Evolutionary conservation across 768 basidiomycete genomes (phyloP).

Genomic region (Leucogyrophana mollusca): DNA sequence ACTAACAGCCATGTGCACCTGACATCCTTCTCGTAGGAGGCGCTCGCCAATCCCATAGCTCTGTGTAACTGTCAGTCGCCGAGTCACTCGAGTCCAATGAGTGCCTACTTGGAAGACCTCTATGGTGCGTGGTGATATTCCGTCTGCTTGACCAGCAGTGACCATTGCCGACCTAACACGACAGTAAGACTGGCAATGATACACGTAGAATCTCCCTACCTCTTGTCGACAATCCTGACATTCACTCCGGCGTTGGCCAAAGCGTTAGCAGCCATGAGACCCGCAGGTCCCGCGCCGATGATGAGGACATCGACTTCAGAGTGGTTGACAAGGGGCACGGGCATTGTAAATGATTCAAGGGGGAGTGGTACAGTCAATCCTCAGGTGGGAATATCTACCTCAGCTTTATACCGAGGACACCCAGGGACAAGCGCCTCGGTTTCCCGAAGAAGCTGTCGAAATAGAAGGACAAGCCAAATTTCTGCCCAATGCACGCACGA

Average conservation of each 20-base stretch:
- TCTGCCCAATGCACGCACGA: too few relatives aligned
- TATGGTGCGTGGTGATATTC: slow-evolving; percentile 22
- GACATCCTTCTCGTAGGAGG: slow-evolving; percentile 57
- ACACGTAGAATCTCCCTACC: slow-evolving; percentile 21
- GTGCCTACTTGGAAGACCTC: slow-evolving; percentile 46
- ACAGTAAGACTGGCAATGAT: slow-evolving; percentile 1
- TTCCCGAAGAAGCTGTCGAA: too few relatives aligned
- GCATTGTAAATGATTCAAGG: background rate
- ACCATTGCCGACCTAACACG: slow-evolving; percentile 14
- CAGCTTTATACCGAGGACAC: slow-evolving; percentile 1
- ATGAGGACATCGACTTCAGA: slow-evolving; percentile 40
- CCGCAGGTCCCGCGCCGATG: slow-evolving; percentile 43
- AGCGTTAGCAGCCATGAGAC: slow-evolving; percentile 43
- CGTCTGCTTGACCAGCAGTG: slow-evolving; percentile 26
- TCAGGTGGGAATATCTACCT: slow-evolving; percentile 1
- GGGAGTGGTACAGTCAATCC: too few relatives aligned
- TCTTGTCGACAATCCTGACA: slow-evolving; percentile 39
- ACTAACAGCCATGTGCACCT: slow-evolving; percentile 66
- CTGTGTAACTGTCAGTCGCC: slow-evolving; percentile 29
- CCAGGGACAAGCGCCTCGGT: background rate
- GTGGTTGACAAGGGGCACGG: slow-evolving; percentile 1
- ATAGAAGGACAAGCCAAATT: too few relatives aligned
- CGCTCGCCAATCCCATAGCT: slow-evolving; percentile 74
- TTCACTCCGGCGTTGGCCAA: slow-evolving; percentile 35
- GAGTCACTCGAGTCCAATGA: background rate